phyloP scores from a whole-genome alignment of 1,139 yeast genomes.

The Yamadazyma trypodendri region DNA sequence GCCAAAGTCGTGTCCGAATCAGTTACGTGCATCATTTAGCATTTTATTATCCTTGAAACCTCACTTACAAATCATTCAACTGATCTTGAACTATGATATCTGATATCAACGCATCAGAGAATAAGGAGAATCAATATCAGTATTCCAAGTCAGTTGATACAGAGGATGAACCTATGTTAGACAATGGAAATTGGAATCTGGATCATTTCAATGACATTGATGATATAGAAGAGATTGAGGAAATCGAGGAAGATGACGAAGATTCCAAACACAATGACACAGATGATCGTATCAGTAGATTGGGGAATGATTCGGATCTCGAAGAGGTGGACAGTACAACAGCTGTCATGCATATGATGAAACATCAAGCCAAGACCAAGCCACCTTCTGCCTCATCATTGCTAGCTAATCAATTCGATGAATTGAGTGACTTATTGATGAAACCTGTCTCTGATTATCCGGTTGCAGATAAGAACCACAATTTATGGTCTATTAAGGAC shows the following conservation, averaged over 20 bases:
- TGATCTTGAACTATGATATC: slow-evolving; percentile 10
- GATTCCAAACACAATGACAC: not conserved
- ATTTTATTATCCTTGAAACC: slow-evolving; percentile 2
- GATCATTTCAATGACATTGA: slow-evolving; percentile 2
- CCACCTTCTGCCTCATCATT: slow-evolving; percentile 15
- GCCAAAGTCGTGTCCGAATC: not conserved
- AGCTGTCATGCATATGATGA: not conserved
- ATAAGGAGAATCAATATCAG: slow-evolving; percentile 14
- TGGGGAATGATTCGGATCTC: not conserved
- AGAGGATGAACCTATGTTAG: not conserved
- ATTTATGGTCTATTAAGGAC: slow-evolving; percentile 75
- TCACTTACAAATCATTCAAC: slow-evolving; percentile 1
- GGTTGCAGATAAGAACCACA: slow-evolving; percentile 35
- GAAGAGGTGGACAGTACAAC: not conserved
- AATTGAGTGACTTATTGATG: slow-evolving; percentile 32
- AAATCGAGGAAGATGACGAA: slow-evolving; percentile 2
- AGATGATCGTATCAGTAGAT: not conserved
- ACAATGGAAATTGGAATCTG: not conserved
- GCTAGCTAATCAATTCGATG: slow-evolving; percentile 31
- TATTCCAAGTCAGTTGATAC: slow-evolving; percentile 1
- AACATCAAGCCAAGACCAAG: not conserved
- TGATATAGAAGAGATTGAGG: slow-evolving; percentile 3
- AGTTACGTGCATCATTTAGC: not conserved
- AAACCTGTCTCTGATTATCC: slow-evolving; percentile 48
- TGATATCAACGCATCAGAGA: slow-evolving; percentile 12